Conservation (phyloP, 2,329 filamentous ascomycete species). For the Phyllosticta paracitricarpa region DNA sequence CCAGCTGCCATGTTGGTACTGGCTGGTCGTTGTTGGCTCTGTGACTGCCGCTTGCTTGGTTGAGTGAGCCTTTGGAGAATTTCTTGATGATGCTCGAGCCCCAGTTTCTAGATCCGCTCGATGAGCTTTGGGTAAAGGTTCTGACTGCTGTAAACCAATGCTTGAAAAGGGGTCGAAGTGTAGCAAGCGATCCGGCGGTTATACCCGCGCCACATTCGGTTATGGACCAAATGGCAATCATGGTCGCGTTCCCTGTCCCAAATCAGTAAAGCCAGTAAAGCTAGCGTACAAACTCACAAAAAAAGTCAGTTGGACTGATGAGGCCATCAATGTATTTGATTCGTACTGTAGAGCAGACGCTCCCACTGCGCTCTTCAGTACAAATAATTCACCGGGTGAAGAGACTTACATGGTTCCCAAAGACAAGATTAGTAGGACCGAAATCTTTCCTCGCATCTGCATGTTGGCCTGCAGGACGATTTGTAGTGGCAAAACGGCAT, state of each 20-base stretch:
- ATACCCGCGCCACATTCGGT: slow-evolving; percentile 31
- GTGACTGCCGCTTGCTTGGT: neutral
- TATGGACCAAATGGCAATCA: slow-evolving; percentile 33
- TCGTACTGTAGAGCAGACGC: slow-evolving; percentile 44
- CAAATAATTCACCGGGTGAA: neutral
- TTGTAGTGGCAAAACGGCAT: slow-evolving; percentile 29
- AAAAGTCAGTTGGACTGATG: slow-evolving; percentile 33
- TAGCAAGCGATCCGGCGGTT: slow-evolving; percentile 41
- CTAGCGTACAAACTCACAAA: slow-evolving; percentile 22
- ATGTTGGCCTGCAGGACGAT: slow-evolving; percentile 49
- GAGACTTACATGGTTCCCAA: slow-evolving; percentile 29
- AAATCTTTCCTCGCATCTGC: slow-evolving; percentile 41
- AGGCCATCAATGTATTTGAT: slow-evolving; percentile 37
- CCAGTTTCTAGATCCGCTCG: neutral
- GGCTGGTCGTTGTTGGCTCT: neutral
- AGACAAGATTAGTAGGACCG: slow-evolving; percentile 43
- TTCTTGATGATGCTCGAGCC: neutral
- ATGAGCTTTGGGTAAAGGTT: neutral
- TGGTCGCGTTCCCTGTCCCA: slow-evolving; percentile 31
- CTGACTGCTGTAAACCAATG: neutral
- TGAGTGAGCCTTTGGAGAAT: neutral
- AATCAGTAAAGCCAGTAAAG: slow-evolving; percentile 1
- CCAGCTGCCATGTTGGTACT: neutral
- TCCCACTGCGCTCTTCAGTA: slow-evolving; percentile 32
- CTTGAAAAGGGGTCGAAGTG: slow-evolving; percentile 39